Base-by-base conservation (phyloP, 768 basidiomycete species). In the Dioszegia crocea region DNA sequence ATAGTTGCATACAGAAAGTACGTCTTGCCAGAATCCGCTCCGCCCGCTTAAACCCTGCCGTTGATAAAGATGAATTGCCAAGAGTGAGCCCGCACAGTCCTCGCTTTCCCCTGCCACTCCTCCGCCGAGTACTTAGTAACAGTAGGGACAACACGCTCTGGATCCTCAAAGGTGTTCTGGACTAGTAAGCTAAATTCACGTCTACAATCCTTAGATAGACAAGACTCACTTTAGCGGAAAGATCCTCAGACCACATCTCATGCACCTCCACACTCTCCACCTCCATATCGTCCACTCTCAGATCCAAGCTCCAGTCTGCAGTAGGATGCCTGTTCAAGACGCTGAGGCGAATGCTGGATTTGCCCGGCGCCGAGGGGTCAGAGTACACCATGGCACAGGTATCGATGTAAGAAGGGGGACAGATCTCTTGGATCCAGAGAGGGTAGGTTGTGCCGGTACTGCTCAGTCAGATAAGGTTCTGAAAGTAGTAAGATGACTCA, bases 191-290 rank as follows among this genome's bases (percentile, higher is more conserved):
- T 3, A 17, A 21, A 14, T 26, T n/a, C n/a, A n/a, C n/a, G n/a
- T n/a, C n/a, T n/a, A n/a, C n/a, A n/a, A n/a, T n/a, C n/a, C n/a
- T n/a, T 19, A 14, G 24, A 51, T 24, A 8, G 30, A 50, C 31
- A 19, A 26, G 19, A 44, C 68, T 57, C 46, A 74, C 72, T 2
- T 58, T 57, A 3, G 73, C 72, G n/a, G 44, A 23, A 40, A 84
- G 62, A 59, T 82, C 78, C 38, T 77, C 77, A 61, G 80, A 78
- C 81, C 83, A 84, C 8, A 85, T 75, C 70, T 84, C 82, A 60
- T 84, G 78, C 1, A 83, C 78, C 59, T 74, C 77, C 24, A 83
- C 76, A 1, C 62, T 70, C 1, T 66, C 3, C 12, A 51, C 33
- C 16, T 51, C 56, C 55, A 73, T 65, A 17, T 61, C 65, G 12